phyloP scores from a whole-genome alignment of 1,284 basidiomycete species.

The Cutaneotrichosporon sp. region DNA sequence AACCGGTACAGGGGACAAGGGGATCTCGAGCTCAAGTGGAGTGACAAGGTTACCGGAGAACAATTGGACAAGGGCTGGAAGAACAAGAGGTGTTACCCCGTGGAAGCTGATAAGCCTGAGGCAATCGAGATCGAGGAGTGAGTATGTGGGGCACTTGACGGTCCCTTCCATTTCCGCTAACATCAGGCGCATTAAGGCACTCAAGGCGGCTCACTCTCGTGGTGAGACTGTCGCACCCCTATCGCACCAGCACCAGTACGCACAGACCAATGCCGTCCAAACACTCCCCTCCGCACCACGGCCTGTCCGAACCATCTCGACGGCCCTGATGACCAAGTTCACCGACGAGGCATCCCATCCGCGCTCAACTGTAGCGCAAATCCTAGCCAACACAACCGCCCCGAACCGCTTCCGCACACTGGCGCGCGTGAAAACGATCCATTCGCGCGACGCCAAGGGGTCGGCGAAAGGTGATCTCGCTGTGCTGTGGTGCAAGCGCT shows the following conservation, averaged over 20 bases:
- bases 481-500: constrained; percentile 18
- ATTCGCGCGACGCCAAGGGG: constrained; percentile 8
- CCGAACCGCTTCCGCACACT: constrained; percentile 39
- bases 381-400: constrained; percentile 28
- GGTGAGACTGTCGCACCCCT: neutral
- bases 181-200: constrained; percentile 17
- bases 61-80: constrained; percentile 32
- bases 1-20: constrained; percentile 29
- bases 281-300: neutral
- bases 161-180: constrained; percentile 4
- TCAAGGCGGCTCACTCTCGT: neutral
- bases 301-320: constrained; percentile 8
- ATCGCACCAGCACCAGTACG: neutral
- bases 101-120: constrained; percentile 23
- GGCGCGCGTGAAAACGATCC: constrained; percentile 29
- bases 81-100: constrained; percentile 6
- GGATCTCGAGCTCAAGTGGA: constrained; percentile 39
- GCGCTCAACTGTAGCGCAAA: constrained; percentile 25
- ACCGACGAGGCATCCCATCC: constrained; percentile 29
- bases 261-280: neutral
- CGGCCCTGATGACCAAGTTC: constrained; percentile 8
- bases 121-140: constrained; percentile 35
- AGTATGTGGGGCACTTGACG: constrained; percentile 10
- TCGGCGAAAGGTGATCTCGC: constrained; percentile 11
- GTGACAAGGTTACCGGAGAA: constrained; percentile 31